Conservation (phyloP, 1,284 basidiomycete genomes). For the Ganoderma boninense region DNA sequence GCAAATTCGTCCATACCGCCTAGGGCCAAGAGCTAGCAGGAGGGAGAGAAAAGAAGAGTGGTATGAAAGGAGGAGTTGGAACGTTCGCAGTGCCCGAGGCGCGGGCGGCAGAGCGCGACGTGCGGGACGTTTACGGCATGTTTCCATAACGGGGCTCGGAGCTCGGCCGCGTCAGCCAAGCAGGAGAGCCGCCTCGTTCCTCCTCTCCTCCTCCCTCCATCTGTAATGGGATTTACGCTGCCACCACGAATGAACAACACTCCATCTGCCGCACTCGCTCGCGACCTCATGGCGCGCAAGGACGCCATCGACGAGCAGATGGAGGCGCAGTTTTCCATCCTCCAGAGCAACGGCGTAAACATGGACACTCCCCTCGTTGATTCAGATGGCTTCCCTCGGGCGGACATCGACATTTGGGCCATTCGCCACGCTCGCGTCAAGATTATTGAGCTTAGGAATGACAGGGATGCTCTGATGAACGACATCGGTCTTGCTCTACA, state of each 20-base stretch:
- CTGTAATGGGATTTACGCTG: conserved; percentile 55
- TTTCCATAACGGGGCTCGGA: neutral
- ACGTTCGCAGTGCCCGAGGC: too few relatives aligned
- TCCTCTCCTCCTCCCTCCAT: conserved; percentile 12
- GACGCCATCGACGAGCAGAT: conserved; percentile 73
- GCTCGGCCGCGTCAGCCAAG: conserved; percentile 5
- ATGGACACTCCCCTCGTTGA: conserved; percentile 82
- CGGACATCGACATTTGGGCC: conserved; percentile 84
- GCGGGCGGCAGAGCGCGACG: neutral
- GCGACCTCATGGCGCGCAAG: conserved; percentile 66
- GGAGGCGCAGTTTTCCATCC: conserved; percentile 63
- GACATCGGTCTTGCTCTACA: conserved; percentile 75
- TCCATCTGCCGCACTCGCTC: conserved; percentile 59
- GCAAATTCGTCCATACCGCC: conserved; percentile 38
- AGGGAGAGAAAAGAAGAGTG: neutral
- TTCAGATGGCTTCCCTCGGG: conserved; percentile 85
- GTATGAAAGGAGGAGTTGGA: neutral
- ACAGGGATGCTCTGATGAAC: conserved; percentile 71
- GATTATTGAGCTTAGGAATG: conserved; percentile 82
- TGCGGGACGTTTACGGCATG: conserved; percentile 2
- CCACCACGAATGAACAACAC: conserved; percentile 48
- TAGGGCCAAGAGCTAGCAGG: neutral
- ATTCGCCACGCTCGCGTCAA: conserved; percentile 79
- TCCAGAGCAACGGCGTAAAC: conserved; percentile 65
- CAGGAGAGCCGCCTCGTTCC: neutral